Evolutionary conservation across 2,329 filamentous ascomycete genomes (phyloP).

Genomic region (Trichoderma guizhouense): DNA sequence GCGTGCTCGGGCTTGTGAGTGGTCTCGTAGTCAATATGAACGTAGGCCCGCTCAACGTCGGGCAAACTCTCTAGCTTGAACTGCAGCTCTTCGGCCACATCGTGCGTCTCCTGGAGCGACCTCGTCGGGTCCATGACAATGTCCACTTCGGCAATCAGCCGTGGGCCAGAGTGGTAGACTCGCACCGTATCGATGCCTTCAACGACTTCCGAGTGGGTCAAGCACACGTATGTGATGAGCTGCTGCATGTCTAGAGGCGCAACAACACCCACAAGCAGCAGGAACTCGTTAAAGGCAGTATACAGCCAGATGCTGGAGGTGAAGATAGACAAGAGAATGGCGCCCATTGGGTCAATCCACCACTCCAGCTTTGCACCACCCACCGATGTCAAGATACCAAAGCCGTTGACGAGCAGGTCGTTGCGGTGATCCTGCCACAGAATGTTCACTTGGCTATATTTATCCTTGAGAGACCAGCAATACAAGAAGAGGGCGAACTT

Average conservation of each 20-base stretch:
- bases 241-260: constrained; percentile 84
- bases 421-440: constrained; percentile 97
- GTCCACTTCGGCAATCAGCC: constrained; percentile 92
- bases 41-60: constrained; percentile 89
- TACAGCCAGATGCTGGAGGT: constrained; percentile 79
- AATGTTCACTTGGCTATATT: constrained; percentile 87
- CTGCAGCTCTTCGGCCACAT: constrained; percentile 90
- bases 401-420: constrained; percentile 93
- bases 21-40: constrained; percentile 96
- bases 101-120: constrained; percentile 76
- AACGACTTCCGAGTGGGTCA: constrained; percentile 83
- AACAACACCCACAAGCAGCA: constrained; percentile 84
- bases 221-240: constrained; percentile 85
- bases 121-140: constrained; percentile 83
- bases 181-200: constrained; percentile 90
- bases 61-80: constrained; percentile 90
- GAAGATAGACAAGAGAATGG: constrained; percentile 74
- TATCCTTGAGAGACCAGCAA: constrained; percentile 86
- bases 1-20: constrained; percentile 86
- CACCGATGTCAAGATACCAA: constrained; percentile 87
- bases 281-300: constrained; percentile 85
- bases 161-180: constrained; percentile 84
- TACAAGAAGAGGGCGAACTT: constrained; percentile 85
- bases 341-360: constrained; percentile 95
- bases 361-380: constrained; percentile 82